Evolutionary conservation across 768 basidiomycete genomes (phyloP), one percentile per base, ranked within the genome.

Genomic region (Pulveroboletus sp.): DNA sequence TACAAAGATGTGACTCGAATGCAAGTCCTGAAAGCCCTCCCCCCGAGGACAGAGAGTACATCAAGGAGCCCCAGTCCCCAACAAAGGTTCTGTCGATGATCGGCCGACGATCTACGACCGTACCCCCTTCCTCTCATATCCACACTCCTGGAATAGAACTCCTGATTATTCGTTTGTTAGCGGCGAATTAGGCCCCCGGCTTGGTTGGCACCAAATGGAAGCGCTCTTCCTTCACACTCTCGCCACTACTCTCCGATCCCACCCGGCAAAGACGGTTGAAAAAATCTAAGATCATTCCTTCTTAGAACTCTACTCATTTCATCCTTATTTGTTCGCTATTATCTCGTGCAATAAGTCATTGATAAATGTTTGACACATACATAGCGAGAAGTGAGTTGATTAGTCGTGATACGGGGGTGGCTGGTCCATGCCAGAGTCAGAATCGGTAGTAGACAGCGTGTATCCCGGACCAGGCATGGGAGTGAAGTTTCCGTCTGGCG

Each of bases 211-310:
- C 21, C 21, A 21, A 21, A 2, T 21, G 21, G 21, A 21, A 21
- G 21, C 21, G 21, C 2, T 21, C 21, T 21, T 21, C 21, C 21
- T 21, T 21, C 72, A n/a, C 54, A 70, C 50, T 71, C n/a, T n/a
- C 75, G n/a, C 66, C 73, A 0, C 58, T 66, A 21, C 60, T 67
- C 30, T n/a, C 58, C 66, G 8, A 56, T 70, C 14, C 61, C n/a
- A 50, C 5, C 26, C 49, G n/a, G 31, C 43, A n/a, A 59, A 62
- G 18, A 35, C 48, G 33, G 51, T 57, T 14, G 50, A 50, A 26
- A 21, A 50, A 43, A 32, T 57, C 49, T 28, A 57, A 36, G 37
- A 15, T 39, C 14, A 40, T 43, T 4, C 39, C 47, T 30, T 3
- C 50, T 54, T 57, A 51, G 32, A 30, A 17, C 24, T 32, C 32